phyloP scores from a whole-genome alignment of 257 asterid species.

The Rhazya stricta region DNA sequence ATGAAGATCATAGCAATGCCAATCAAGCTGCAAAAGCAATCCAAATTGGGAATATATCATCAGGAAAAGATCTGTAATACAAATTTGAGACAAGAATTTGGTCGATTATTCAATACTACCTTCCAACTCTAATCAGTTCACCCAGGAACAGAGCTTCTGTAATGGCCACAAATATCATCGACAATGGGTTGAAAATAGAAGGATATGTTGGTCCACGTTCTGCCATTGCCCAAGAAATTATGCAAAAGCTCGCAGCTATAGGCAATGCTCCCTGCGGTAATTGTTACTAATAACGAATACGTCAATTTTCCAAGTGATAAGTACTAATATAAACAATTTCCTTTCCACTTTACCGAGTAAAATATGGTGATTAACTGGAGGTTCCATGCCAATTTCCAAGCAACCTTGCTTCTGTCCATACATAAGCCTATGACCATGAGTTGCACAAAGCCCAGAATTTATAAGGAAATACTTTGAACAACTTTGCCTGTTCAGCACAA shows the following conservation, averaged over 20 bases:
- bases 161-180: slow-evolving; percentile 39
- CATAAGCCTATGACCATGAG: slow-evolving; percentile 33
- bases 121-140: slow-evolving; percentile 32
- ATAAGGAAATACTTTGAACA: slow-evolving; percentile 41
- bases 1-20: slow-evolving; percentile 46
- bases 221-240: slow-evolving; percentile 44
- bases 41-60: neutral
- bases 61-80: neutral
- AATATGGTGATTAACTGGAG: slow-evolving; percentile 50
- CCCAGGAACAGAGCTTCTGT: slow-evolving; percentile 42
- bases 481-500: slow-evolving; percentile 33
- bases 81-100: neutral
- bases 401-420: slow-evolving; percentile 28
- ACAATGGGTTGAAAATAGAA: slow-evolving; percentile 65
- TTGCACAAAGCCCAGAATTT: slow-evolving; percentile 45
- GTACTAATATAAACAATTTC: neutral
- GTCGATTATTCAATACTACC: slow-evolving; percentile 19
- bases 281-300: neutral
- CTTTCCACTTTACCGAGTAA: slow-evolving; percentile 42
- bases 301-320: neutral
- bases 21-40: slow-evolving; percentile 37
- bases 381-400: slow-evolving; percentile 50
- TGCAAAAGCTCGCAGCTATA: slow-evolving; percentile 43
- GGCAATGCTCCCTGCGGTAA: slow-evolving; percentile 47
- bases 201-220: slow-evolving; percentile 63